Evolutionary conservation across 2,329 filamentous ascomycete species (phyloP), one percentile per base, ranked within the genome.

Genomic region (Ophiostoma montium): DNA sequence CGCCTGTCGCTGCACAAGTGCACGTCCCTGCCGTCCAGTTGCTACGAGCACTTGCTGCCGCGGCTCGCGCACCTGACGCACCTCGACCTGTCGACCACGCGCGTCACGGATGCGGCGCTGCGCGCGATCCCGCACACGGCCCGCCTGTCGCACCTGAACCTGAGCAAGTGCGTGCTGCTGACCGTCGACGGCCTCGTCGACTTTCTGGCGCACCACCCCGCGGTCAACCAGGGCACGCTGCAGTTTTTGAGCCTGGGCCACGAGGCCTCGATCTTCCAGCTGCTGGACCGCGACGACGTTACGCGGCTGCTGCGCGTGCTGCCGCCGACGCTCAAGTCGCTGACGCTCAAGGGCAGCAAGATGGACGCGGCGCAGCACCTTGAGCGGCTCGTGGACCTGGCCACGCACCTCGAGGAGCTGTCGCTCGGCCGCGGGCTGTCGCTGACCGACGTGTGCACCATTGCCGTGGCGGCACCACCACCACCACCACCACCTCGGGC

Each of bases 1-100:
- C 76, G 83, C 23, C 62, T 92, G 15, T 86, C 83, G 31, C 70
- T 92, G 49, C 86, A 92, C 66, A 85, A 86, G 67, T 89, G 84
- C 62, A 76, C 81, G 53, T 82, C 77, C 46, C 70, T 92, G 4
- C 75, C 83, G 2, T 68, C 81, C 1, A 65, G 71, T 0, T 74
- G 83, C 41, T 87, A 86, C 58, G 80, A 85, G 58, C 70, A 68
- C 2, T 67, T 90, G 15, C 69, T 92, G 11, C 82, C 85, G n/a
- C 76, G 78, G n/a, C 69, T 90, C 44, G 62, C 69, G 23, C 70
- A 74, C 49, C 67, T 88, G 48, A 90, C 85, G 1, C 84, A 89
- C 60, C 74, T 92, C 35, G 86, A 92, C 59, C 71, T 89, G n/a
- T 78, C 82, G 10, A 83, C 84, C 56, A 89, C 85, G 1, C 76